A percentile compares a stretch with the other conserved stretches of the same genome.
Evolutionary conservation across 805 yeast genomes (phyloP).

Genomic region (Metschnikowia peoriensis): DNA sequence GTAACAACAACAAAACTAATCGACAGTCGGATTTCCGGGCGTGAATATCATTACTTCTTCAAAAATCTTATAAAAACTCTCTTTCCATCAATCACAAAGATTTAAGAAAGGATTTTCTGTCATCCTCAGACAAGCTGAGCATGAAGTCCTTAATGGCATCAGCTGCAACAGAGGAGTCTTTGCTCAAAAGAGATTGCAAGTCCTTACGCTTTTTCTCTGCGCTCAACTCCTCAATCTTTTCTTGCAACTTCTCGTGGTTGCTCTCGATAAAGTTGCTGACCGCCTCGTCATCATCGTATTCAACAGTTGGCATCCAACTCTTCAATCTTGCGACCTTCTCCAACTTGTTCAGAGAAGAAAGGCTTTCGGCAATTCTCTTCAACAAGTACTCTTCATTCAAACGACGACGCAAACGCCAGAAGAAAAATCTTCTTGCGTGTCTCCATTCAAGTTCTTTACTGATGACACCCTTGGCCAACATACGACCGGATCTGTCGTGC

Average conservation of each 20-base stretch:
- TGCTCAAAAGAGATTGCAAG: constrained; percentile 50
- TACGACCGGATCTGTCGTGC: constrained; percentile 96
- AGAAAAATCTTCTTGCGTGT: constrained; percentile 90
- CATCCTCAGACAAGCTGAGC: constrained; percentile 33
- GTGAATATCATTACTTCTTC: background rate
- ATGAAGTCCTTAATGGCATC: constrained; percentile 37
- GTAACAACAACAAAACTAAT: constrained; percentile 11
- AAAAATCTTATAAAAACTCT: background rate
- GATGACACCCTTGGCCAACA: constrained; percentile 92
- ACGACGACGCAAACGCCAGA: constrained; percentile 98
- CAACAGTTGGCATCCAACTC: constrained; percentile 80
- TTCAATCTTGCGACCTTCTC: constrained; percentile 85
- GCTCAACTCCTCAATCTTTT: constrained; percentile 60
- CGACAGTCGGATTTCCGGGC: background rate
- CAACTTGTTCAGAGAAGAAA: constrained; percentile 58
- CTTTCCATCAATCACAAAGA: constrained; percentile 13
- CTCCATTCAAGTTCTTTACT: constrained; percentile 82
- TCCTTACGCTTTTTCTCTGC: constrained; percentile 64
- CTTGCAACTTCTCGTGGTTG: constrained; percentile 62
- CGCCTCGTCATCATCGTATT: constrained; percentile 67
- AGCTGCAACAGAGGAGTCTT: constrained; percentile 30
- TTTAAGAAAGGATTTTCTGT: constrained; percentile 28
- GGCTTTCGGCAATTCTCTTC: constrained; percentile 64
- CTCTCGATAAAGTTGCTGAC: constrained; percentile 86
- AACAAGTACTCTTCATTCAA: constrained; percentile 87